Evolutionary conservation across 352 stramenopile genomes (phyloP), one percentile per base, ranked within the genome.

Genomic region (Blastocystis sp.): DNA sequence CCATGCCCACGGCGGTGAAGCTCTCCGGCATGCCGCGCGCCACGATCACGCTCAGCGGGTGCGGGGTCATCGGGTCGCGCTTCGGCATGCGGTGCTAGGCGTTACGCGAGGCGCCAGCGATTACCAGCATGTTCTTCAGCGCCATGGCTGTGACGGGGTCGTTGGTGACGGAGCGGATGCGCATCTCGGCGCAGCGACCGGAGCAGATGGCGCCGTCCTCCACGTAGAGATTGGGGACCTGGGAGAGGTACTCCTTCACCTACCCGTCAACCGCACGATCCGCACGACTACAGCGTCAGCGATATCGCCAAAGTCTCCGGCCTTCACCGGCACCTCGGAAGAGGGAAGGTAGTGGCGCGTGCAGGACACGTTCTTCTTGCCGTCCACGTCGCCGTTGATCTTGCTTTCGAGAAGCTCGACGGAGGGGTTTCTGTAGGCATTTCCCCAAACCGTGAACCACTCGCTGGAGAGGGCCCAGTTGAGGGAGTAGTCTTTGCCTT

Each of bases 391-490:
- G 11, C 76, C 76, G 21, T 76, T 17, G 42, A 6, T 87, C 38
- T 76, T 69, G 14, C 17, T 48, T 11, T 57, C 38, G 21, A 87
- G 63, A 76, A 87, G 24, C 17, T 87, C 63, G 11, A 42, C 52
- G 34, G 48, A 78, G 3, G 76, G 76, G 48, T 87, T 87, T 81
- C 76, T 81, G 45, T 87, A 87, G 9, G 76, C 76, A 87, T 87
- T 87, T 59, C 63, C 63, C 76, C 76, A 87, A 87, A 87, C 52
- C 7, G 76, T 87, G 40, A 87, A 76, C 17, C 42, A 79, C 42
- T 87, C 76, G 63, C 24, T 76, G 6, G 76, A 42, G 6, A 87
- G 52, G 10, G 76, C 60, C 76, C 76, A 87, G 28, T 87, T 87
- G n/a, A 87, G 63, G 10, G 76, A 42, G 34, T 76, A 87, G 63